Evolutionary conservation across 2,329 filamentous ascomycete genomes (phyloP).

Genomic region (Talaromyces pinophilus): DNA sequence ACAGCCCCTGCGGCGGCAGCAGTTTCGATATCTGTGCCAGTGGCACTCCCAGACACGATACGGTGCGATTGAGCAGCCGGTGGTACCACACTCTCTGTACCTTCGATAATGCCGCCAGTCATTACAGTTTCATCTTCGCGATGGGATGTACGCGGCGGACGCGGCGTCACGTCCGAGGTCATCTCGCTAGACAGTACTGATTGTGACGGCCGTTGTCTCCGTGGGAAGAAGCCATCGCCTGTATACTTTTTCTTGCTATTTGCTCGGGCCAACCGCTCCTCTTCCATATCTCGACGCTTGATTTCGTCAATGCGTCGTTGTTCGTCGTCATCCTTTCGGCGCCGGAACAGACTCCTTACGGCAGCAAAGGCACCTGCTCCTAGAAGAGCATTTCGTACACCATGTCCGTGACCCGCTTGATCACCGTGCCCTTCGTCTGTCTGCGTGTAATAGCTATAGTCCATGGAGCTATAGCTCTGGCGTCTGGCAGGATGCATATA

Average conservation of each 20-base stretch:
- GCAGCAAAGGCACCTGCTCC: slow-evolving; percentile 68
- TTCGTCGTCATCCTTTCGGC: slow-evolving; percentile 58
- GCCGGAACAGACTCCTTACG: slow-evolving; percentile 60
- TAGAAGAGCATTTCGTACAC: slow-evolving; percentile 61
- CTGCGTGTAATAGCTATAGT: slow-evolving; percentile 44
- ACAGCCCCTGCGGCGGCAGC: slow-evolving; percentile 36
- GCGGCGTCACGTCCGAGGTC: slow-evolving; percentile 36
- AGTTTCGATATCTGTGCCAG: slow-evolving; percentile 31
- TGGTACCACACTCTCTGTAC: slow-evolving; percentile 39
- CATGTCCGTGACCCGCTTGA: slow-evolving; percentile 45
- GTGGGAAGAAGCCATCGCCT: slow-evolving; percentile 59
- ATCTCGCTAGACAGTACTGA: slow-evolving; percentile 42
- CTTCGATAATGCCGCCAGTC: slow-evolving; percentile 33
- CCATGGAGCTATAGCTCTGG: slow-evolving; percentile 25
- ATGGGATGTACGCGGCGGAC: slow-evolving; percentile 29
- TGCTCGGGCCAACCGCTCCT: slow-evolving; percentile 55
- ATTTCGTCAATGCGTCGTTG: slow-evolving; percentile 60
- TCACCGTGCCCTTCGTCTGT: slow-evolving; percentile 45
- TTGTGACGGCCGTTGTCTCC: slow-evolving; percentile 33
- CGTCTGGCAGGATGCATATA: slow-evolving; percentile 33
- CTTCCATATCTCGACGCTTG: slow-evolving; percentile 53
- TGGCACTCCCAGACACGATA: slow-evolving; percentile 19
- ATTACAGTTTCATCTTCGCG: slow-evolving; percentile 39
- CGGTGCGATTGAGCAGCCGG: slow-evolving; percentile 44
- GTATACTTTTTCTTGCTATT: slow-evolving; percentile 66